phyloP scores from a whole-genome alignment of 2,329 filamentous ascomycete genomes.

The Calonectria hawksworthii region DNA sequence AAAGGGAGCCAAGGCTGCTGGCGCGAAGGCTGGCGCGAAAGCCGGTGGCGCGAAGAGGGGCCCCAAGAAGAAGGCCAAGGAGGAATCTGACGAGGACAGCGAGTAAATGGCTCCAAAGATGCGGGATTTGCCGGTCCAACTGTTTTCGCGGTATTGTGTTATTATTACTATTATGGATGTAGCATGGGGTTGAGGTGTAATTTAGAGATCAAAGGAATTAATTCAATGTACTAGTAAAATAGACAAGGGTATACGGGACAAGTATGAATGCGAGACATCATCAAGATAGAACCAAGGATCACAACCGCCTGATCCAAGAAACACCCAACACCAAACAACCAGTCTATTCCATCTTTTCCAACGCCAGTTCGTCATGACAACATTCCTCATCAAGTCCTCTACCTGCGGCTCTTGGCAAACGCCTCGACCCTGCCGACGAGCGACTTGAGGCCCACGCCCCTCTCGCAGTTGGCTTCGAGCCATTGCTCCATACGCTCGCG shows the following conservation, averaged over 20 bases:
- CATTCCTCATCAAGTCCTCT: conserved; percentile 9
- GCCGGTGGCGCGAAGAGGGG: conserved; percentile 54
- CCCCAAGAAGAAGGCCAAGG: conserved; percentile 52
- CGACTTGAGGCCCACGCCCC: conserved; percentile 80
- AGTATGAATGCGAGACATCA: not conserved
- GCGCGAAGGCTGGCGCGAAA: conserved; percentile 52
- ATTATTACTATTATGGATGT: not conserved
- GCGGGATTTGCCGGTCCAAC: not conserved
- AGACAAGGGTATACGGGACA: not conserved
- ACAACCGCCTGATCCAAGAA: conserved; percentile 2
- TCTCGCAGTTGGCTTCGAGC: conserved; percentile 86
- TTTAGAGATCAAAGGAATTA: not conserved
- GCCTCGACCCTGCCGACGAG: conserved; percentile 75
- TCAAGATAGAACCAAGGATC: conserved; percentile 4
- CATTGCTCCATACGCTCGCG: conserved; percentile 87
- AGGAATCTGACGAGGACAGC: conserved; percentile 51
- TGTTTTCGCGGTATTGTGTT: not conserved
- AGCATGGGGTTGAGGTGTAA: conserved; percentile 4
- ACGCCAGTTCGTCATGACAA: conserved; percentile 33
- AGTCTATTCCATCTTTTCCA: conserved; percentile 18
- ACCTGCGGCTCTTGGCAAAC: conserved; percentile 56
- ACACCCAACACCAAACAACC: conserved; percentile 7
- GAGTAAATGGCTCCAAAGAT: conserved; percentile 34
- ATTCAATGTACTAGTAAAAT: not conserved
- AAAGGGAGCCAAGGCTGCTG: conserved; percentile 55